Evolutionary conservation across 169 alveolate genomes (phyloP).

Genomic region (Besnoitia besnoiti): DNA sequence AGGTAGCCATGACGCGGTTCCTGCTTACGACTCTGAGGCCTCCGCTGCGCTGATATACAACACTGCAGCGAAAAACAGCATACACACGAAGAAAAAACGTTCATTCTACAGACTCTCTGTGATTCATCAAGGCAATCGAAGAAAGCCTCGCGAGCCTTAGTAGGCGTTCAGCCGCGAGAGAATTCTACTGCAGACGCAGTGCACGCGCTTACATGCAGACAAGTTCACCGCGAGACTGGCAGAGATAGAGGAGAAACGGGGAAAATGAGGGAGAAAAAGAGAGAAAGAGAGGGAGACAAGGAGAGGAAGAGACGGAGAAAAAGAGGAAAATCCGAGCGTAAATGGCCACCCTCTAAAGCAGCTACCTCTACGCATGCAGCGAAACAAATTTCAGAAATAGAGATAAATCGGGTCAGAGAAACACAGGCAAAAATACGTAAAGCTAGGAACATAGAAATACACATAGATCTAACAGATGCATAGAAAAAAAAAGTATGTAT

Average conservation of each 20-base stretch:
- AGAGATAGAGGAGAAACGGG: not conserved
- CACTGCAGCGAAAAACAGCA: not conserved
- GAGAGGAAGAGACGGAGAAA: not conserved
- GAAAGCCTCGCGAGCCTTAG: too few species aligned
- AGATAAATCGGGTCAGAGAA: not conserved
- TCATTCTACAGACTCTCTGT: not conserved
- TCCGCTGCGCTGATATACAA: constrained; percentile 31
- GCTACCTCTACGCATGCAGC: too few species aligned
- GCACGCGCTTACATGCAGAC: not conserved
- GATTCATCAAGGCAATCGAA: too few species aligned
- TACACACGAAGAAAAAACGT: not conserved
- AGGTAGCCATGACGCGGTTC: not conserved
- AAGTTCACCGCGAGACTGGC: not conserved
- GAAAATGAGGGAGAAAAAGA: not conserved
- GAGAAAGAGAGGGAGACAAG: not conserved
- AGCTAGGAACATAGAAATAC: not conserved
- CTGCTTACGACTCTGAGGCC: not conserved
- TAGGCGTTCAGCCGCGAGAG: too few species aligned
- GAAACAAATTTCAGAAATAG: too few species aligned
- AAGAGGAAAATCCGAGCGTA: not conserved
- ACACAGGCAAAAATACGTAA: not conserved
- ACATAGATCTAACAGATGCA: not conserved
- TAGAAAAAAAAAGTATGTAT: not conserved
- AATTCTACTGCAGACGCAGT: too few species aligned
- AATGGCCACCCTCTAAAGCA: too few species aligned